Base-by-base conservation (phyloP, 768 basidiomycete genomes). In the Trametes elegans region DNA sequence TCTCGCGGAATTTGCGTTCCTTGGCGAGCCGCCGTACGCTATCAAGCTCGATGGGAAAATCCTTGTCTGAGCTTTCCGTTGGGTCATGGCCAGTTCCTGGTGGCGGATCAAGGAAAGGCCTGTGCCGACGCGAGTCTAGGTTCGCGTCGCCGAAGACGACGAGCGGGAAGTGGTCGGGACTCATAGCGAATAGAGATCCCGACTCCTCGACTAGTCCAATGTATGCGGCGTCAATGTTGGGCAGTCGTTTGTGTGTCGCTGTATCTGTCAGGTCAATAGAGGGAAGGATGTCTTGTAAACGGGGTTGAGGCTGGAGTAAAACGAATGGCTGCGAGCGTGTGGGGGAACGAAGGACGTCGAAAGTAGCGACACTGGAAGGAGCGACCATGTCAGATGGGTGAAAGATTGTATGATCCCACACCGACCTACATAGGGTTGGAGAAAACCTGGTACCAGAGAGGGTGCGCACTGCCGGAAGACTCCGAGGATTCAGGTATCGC, bases 141-240 rank as follows among this genome's bases (percentile, higher is more conserved):
- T 75, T 72, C 7, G 72, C 73, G 56, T 79, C 78, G 2, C 82
- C 78, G 62, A 92, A 90, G 5, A 81, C 83, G 55, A 96, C 87
- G 9, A 98, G 76, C 0, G 95, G 96, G 66, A 82, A 98, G 7
- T 79, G 80, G 10, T 80, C 76, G 0, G 90, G 87, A 59, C 88
- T 89, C 83, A 98, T 88, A 18, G 90, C 93, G 62, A 85, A 96
- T 1, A 97, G 76, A 36, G 87, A 88, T 3, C 79, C 83, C 0
- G 80, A 81, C 64, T 85, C 83, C 41, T 82, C 79, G 14, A 93
- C 79, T 16, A 89, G 72, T 2, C 93, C 93, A 18, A 98, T 84
- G 66, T 88, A 97, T 1, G 93, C 93, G 0, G 82, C 78, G 26
- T 85, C 79, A 6, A 76, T 69, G 48, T 82, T 79, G 3, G 77